phyloP scores from a whole-genome alignment of 345 rosid genomes.

The Eucalyptus cloeziana region DNA sequence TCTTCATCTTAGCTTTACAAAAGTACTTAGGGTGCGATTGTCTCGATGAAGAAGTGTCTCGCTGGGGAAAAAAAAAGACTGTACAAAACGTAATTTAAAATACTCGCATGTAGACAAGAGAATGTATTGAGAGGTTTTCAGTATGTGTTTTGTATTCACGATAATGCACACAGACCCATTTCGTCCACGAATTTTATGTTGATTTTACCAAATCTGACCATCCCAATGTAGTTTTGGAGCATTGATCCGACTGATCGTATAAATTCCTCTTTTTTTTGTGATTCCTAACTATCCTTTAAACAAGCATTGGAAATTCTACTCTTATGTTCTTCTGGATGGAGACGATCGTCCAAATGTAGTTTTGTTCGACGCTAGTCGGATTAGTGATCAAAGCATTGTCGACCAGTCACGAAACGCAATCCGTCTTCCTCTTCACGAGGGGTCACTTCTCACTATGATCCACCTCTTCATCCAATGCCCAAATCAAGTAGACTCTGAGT shows the following conservation, averaged over 20 bases:
- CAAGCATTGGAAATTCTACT: too few relatives aligned
- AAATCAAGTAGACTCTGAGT: neutral
- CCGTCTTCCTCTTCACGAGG: neutral
- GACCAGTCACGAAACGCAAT: neutral
- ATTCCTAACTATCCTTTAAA: too few relatives aligned
- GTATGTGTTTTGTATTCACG: neutral
- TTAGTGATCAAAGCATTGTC: neutral
- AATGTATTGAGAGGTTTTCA: neutral
- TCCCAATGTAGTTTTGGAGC: neutral
- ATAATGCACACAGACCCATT: too few relatives aligned
- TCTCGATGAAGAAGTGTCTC: too few relatives aligned
- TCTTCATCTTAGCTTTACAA: neutral
- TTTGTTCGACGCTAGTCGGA: neutral
- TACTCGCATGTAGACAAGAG: neutral
- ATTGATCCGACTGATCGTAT: neutral
- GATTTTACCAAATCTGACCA: neutral
- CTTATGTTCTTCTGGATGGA: accelerated
- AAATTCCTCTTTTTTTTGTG: too few relatives aligned
- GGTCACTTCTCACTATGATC: constrained; percentile 40
- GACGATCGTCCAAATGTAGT: neutral
- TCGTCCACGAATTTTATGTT: neutral
- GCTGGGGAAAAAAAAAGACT: accelerated
- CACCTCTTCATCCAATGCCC: constrained; percentile 32
- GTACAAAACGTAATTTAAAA: neutral
- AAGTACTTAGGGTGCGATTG: neutral